Evolutionary conservation across 176 grass and related monocot species (phyloP), one percentile per base, ranked within the genome.

Genomic region (Oryza officinalis): DNA sequence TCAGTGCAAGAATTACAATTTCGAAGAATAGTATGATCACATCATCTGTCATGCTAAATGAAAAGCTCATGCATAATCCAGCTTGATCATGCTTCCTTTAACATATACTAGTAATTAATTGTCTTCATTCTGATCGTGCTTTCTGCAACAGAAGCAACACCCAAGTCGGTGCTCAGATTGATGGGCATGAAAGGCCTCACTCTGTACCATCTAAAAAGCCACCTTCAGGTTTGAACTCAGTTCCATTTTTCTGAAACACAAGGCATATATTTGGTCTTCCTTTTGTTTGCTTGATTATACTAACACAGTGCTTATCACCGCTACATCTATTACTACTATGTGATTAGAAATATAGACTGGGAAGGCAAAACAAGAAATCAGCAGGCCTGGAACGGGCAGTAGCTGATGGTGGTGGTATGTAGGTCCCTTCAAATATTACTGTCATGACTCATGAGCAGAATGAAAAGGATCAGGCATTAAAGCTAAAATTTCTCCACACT

Each of bases 131-230:
- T 69, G 49, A 71, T 46, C 41, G 31, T 50, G 74, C 17, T 84
- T 40, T 35, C 30, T 71, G 72, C 1, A 72, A 73, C 87, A 98
- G 96, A 94, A 60, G 96, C 96, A 3, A 95, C 96, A 26, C 96
- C 96, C 13, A 98, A 98, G 86, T 94, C 87, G 2, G 93, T 96
- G 80, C 91, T 95, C 25, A 87, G 85, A 65, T 81, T 98, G 60
- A 98, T 98, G 93, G 87, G 78, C 78, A 88, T 87, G 66, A 98
- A 94, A 86, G 96, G 91, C 52, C 87, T 96, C 74, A 95, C 91
- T 0, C 64, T 95, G 27, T 98, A 92, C 91, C 96, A 98, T 66
- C 87, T 98, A 20, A 96, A 95, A 81, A 96, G 96, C 76, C 96
- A 98, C 87, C 93, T 95, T 82, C 96, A 95, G 93, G 96, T 95